Conservation (phyloP, 2,329 filamentous ascomycete species). For the Pseudogymnoascus verrucosus region DNA sequence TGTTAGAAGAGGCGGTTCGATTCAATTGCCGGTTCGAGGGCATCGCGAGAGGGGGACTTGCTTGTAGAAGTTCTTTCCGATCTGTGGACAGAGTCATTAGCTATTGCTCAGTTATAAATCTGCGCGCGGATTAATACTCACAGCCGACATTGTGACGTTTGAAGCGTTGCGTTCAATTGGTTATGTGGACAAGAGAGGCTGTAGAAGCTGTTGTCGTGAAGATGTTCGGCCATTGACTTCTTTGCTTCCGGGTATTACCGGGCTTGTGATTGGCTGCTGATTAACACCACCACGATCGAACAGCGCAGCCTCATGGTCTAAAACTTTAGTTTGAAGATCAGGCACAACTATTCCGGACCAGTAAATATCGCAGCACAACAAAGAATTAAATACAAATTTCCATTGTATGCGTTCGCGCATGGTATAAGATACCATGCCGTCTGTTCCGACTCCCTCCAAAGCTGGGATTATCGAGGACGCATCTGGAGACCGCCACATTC, state of each 20-base stretch:
- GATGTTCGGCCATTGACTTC: slow-evolving; percentile 15
- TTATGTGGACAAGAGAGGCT: slow-evolving; percentile 12
- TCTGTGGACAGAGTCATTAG: slow-evolving; percentile 25
- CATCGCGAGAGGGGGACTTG: slow-evolving; percentile 21
- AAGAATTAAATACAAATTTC: background rate
- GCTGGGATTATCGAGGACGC: slow-evolving; percentile 67
- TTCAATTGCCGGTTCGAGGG: slow-evolving; percentile 1
- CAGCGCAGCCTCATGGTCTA: background rate
- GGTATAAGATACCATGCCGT: slow-evolving; percentile 27
- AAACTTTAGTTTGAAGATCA: slow-evolving; percentile 3
- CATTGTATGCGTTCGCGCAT: background rate
- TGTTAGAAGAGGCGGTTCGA: background rate
- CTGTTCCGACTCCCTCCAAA: slow-evolving; percentile 40
- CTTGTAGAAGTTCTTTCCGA: slow-evolving; percentile 26
- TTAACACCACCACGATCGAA: slow-evolving; percentile 7
- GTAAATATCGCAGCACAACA: background rate
- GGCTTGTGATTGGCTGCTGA: slow-evolving; percentile 14
- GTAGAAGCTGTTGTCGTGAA: slow-evolving; percentile 16
- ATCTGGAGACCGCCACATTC: slow-evolving; percentile 81
- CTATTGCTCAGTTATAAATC: background rate
- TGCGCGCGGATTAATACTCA: slow-evolving; percentile 10
- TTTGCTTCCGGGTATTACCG: slow-evolving; percentile 12
- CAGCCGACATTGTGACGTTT: slow-evolving; percentile 26
- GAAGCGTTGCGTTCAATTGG: slow-evolving; percentile 11
- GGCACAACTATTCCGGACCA: background rate